Base-by-base conservation (phyloP, 208 protist species). In the Leishmania tarentolae region DNA sequence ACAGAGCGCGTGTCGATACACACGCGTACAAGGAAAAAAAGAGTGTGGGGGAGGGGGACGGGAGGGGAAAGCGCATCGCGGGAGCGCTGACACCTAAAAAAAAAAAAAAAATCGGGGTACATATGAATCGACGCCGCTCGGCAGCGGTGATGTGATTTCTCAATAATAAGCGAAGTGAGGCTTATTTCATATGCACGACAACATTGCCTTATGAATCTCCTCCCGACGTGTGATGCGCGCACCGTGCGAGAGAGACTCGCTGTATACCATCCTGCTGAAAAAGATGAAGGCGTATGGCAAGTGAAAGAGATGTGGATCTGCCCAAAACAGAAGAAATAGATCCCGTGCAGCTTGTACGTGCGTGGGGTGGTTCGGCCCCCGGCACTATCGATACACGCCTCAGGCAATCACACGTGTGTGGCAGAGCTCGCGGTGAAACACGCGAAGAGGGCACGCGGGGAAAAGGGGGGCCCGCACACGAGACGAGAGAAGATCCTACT, bases 271-370 rank as follows among this genome's bases (percentile, higher is more conserved):
- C 31, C 40, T 31, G 6, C 31, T 40, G 66, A 79, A 63, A 63
- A 5, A 31, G 56, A 68, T 59, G 47, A 31, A 46, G 53, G 59
- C n/a, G 52, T n/a, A 52, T 74, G 46, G 7, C 19, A 50, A 13
- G 40, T 11, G 31, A 17, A 68, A 68, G 40, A 31, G 61, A 35
- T 74, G 15, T 52, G 28, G 35, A 74, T 35, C 61, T 68, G 15
- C 13, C 40, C 61, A 68, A 17, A 15, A 68, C 8, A 66, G 28
- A 8, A 68, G 61, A 68, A 42, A 17, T 21, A 44, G 50, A 42
- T 44, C 66, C 71, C 75, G 77, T 76, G 74, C 70, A 56, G 35
- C 82, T 78, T 59, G 75, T 80, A 65, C 37, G 52, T 75, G 19
- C 61, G 31, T 31, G 31, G 31, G 24, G 31, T 13, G 15, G 31